Base-by-base conservation (phyloP, 2,329 filamentous ascomycete genomes). In the Westerdykella sp. region DNA sequence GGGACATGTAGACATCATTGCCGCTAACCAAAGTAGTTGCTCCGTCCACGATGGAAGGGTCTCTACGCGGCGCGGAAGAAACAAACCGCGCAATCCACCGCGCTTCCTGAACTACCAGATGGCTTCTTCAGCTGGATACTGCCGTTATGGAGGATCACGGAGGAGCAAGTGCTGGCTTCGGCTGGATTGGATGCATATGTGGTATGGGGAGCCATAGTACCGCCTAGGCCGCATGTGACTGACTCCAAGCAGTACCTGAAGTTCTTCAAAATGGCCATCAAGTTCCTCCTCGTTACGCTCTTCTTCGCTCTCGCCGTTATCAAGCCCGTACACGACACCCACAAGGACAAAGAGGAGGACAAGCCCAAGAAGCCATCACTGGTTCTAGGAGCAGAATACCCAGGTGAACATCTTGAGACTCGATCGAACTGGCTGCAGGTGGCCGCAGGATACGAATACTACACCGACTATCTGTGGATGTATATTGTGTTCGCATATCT, bases 131-230 rank as follows among this genome's bases (percentile, higher is more conserved):
- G 91, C 59, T 98, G 93, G 93, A 93, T 98, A 37, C 82, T 89
- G 1, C 81, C 83, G 3, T 71, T 98, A 34, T 93, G 89, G 71
- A 80, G 71, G 53, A 86, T 98, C 48, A 87, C 83, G 1, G 90
- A 97, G 53, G 83, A 95, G 60, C 85, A 97, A 67, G 81, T 98
- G 4, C 75, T 98, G 41, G 83, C 85, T 13, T 91, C 89, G 15
- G 91, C 91, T 14, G 93, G 93, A 0, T 77, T 98, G 39, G 93
- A 98, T 71, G 93, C 93, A 40, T 98, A 87, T 69, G 93, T 96
- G 52, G 84, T 87, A 70, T 28, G 25, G 9, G 25, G 2, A 28
- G 25, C 25, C 11, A 12, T 28, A 9, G 2, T 10, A 15, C 25
- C 2, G 23, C 9, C 9, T 25, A 34, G 10, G 11, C 34, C 35